A percentile compares a stretch with the other conserved stretches of the same genome.
phyloP scores from a whole-genome alignment of 768 basidiomycete species.

The Punctularia strigosozonata region DNA sequence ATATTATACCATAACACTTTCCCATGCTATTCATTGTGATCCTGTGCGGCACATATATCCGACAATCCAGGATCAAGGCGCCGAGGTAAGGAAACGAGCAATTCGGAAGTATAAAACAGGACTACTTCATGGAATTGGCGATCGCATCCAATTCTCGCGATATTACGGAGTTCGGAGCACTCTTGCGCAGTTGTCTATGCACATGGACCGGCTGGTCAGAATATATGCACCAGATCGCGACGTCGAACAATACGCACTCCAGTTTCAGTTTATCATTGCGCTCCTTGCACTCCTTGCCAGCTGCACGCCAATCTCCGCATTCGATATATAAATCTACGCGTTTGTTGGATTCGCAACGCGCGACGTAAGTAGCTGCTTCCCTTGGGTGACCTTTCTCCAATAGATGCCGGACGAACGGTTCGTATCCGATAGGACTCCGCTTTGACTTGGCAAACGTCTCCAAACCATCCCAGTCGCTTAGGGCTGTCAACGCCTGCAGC shows the following conservation, averaged over 20 bases:
- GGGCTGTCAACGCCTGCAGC: constrained; percentile 67
- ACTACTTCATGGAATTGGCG: constrained; percentile 50
- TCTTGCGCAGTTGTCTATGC: constrained; percentile 55
- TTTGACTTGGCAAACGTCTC: constrained; percentile 80
- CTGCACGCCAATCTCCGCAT: constrained; percentile 84
- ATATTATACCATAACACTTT: too few relatives aligned
- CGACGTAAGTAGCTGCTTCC: constrained; percentile 70
- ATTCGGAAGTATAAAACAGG: not conserved
- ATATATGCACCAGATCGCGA: not conserved
- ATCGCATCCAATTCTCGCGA: constrained; percentile 66
- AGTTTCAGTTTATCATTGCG: constrained; percentile 74
- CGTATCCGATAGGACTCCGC: constrained; percentile 92
- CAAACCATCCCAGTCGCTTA: constrained; percentile 76
- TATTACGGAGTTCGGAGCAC: constrained; percentile 72
- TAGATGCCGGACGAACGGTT: constrained; percentile 75
- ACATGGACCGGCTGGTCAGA: constrained; percentile 6
- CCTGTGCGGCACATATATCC: too few relatives aligned
- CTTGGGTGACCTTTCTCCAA: constrained; percentile 60
- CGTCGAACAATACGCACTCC: constrained; percentile 45
- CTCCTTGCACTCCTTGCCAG: constrained; percentile 85
- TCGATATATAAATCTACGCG: constrained; percentile 81
- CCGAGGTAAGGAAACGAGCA: too few relatives aligned
- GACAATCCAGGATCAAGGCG: too few relatives aligned
- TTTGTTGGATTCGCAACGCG: constrained; percentile 73
- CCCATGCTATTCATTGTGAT: too few relatives aligned